Evolutionary conservation across 1,284 basidiomycete species (phyloP).

Genomic region (Schizopora paradoxa): DNA sequence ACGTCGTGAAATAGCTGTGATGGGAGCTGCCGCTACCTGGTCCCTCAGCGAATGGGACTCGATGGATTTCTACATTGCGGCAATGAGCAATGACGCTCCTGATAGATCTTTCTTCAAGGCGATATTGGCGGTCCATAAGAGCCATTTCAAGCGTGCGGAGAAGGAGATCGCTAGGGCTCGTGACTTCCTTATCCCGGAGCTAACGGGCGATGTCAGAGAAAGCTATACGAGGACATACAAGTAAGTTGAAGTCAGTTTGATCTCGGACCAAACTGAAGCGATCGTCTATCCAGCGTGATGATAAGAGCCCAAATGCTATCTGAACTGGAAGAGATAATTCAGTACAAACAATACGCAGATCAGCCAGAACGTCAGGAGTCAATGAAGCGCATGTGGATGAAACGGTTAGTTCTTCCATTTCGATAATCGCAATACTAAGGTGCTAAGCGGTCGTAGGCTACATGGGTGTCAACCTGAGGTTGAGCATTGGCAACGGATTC

Average conservation of each 20-base stretch:
- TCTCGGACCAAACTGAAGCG: background rate
- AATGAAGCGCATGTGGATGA: constrained; percentile 94
- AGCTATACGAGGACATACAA: constrained; percentile 96
- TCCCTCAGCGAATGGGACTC: constrained; percentile 95
- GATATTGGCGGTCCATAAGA: constrained; percentile 93
- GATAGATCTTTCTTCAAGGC: constrained; percentile 96
- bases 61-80: constrained; percentile 96
- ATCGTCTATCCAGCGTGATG: constrained; percentile 61
- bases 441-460: constrained; percentile 45
- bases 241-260: constrained; percentile 48
- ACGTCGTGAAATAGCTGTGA: constrained; percentile 88
- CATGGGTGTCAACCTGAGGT: constrained; percentile 98
- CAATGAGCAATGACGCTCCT: constrained; percentile 91
- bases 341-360: constrained; percentile 92
- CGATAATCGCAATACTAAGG: constrained; percentile 1
- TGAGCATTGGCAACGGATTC: constrained; percentile 97
- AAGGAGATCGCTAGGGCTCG: constrained; percentile 93
- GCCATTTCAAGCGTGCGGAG: constrained; percentile 89
- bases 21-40: constrained; percentile 98
- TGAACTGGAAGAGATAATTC: constrained; percentile 96
- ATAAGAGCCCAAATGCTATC: constrained; percentile 99
- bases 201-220: constrained; percentile 91
- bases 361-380: constrained; percentile 86
- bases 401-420: constrained; percentile 48
- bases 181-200: constrained; percentile 88